These are phyloP conservation scores for Incumbomyces delicatus DNA, from an alignment of 2,329 filamentous ascomycete genomes.

Conservation along the genomic window DNA sequence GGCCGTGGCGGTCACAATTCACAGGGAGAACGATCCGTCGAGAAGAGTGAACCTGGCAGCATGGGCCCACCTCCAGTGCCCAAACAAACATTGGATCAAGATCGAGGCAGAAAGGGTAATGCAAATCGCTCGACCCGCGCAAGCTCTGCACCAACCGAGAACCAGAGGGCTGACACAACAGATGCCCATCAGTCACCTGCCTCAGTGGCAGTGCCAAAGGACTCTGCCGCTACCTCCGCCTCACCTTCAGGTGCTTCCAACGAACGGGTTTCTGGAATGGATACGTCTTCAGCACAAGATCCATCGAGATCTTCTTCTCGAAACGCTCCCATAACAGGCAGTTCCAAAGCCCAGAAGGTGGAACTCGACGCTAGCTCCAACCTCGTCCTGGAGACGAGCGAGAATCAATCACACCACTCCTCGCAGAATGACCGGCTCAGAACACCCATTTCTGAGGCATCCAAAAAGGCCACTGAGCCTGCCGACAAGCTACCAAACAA, in stretches of 20 bases:
- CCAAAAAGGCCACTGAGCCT: conserved; percentile 22
- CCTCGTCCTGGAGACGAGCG: conserved; percentile 1
- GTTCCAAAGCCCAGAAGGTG: not conserved
- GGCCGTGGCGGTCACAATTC: conserved; percentile 35
- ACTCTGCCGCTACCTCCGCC: not conserved
- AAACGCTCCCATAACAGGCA: not conserved
- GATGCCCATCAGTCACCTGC: conserved; percentile 24
- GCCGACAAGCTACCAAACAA: conserved; percentile 16
- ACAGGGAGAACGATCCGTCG: conserved; percentile 22
- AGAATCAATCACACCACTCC: conserved; percentile 24
- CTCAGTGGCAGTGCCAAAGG: conserved; percentile 3
- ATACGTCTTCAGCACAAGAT: not conserved
- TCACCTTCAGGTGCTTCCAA: not conserved
- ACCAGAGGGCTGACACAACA: conserved; percentile 27
- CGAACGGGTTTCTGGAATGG: not conserved
- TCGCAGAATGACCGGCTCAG: conserved; percentile 24
- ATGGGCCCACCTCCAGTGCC: conserved; percentile 21
- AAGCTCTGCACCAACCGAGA: conserved; percentile 31
- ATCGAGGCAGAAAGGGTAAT: conserved; percentile 17
- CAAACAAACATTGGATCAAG: conserved; percentile 17
- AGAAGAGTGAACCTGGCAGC: conserved; percentile 24
- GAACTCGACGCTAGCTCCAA: not conserved
- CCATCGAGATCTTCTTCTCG: conserved; percentile 19
- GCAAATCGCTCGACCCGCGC: conserved; percentile 27
- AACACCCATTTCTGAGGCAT: conserved; percentile 17